phyloP scores from a whole-genome alignment of 352 stramenopile genomes.

The Pythium pectinolyticum region DNA sequence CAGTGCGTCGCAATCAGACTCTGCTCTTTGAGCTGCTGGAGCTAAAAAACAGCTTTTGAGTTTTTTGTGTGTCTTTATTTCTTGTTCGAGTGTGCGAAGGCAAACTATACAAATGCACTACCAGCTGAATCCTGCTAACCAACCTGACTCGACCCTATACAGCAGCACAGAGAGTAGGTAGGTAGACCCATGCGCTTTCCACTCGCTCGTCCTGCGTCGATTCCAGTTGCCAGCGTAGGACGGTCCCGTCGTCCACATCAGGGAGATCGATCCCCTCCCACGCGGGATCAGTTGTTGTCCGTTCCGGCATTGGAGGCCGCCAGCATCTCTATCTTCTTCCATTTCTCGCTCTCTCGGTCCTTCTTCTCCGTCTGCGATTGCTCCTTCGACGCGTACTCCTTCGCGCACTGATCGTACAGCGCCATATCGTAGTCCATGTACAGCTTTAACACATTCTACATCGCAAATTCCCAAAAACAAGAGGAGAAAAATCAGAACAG shows the following conservation, averaged over 20 bases:
- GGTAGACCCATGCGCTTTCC: conserved; percentile 18
- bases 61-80: conserved; percentile 27
- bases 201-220: conserved; percentile 8
- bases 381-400: conserved; percentile 82
- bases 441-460: conserved; percentile 74
- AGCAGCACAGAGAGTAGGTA: conserved; percentile 25
- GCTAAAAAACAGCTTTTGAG: neutral
- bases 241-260: conserved; percentile 2
- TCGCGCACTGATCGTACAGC: conserved; percentile 91
- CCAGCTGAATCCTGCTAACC: conserved; percentile 18
- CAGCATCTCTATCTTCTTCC: conserved; percentile 93
- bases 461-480: conserved; percentile 9
- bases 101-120: conserved; percentile 39
- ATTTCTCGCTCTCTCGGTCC: conserved; percentile 87
- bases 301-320: conserved; percentile 70
- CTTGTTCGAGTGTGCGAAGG: conserved; percentile 29
- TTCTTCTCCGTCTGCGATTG: conserved; percentile 66
- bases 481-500: neutral
- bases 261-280: neutral
- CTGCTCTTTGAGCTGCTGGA: too few relatives aligned
- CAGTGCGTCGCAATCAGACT: too few relatives aligned
- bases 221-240: conserved; percentile 1
- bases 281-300: too few relatives aligned
- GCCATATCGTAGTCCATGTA: conserved; percentile 92
- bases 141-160: conserved; percentile 25